Evolutionary conservation across 1,139 yeast genomes (phyloP), one percentile per base, ranked within the genome.

Genomic region (Yamadazyma diospyri): DNA sequence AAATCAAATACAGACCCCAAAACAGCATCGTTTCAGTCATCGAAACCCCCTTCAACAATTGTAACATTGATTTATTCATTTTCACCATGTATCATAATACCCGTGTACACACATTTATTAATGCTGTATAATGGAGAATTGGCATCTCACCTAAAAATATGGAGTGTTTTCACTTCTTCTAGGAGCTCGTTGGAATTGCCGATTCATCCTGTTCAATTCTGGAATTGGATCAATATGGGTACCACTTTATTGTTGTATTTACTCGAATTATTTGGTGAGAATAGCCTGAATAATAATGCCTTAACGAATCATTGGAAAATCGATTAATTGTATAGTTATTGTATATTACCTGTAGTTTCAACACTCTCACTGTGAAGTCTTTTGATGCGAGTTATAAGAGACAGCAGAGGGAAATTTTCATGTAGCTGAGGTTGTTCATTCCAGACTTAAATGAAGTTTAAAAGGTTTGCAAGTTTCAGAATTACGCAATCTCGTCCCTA

Each of bases 151-250:
- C 47, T 78, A 35, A 65, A 69, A 43, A 50, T 78, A 24, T 77
- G 82, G 87, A 80, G 78, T 9, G 72, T 76, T 55, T 69, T 66
- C 39, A 37, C 32, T 30, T 36, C 41, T 16, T 42, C 47, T 5
- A 47, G 45, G 29, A 41, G 43, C 19, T 34, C 40, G 44, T 28
- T 49, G 30, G 43, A 46, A 38, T 38, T 75, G 32, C 60, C 77
- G 37, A 82, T 77, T 29, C 81, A 85, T 54, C 78, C 94, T 40
- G 84, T 95, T 86, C 87, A 86, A 50, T 85, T 89, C 55, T 89
- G 98, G 97, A 87, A 89, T 47, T 89, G 97, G 97, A 73, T 85
- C 37, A 89, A 89, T 53, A 85, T 89, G 70, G 80, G 80, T 44
- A 75, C 82, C 34, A 84, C 95, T 9, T 64, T 92, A 38, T 61